Evolutionary conservation across 2,329 filamentous ascomycete genomes (phyloP), one percentile per base, ranked within the genome.

Genomic region (Alternaria burnsii): DNA sequence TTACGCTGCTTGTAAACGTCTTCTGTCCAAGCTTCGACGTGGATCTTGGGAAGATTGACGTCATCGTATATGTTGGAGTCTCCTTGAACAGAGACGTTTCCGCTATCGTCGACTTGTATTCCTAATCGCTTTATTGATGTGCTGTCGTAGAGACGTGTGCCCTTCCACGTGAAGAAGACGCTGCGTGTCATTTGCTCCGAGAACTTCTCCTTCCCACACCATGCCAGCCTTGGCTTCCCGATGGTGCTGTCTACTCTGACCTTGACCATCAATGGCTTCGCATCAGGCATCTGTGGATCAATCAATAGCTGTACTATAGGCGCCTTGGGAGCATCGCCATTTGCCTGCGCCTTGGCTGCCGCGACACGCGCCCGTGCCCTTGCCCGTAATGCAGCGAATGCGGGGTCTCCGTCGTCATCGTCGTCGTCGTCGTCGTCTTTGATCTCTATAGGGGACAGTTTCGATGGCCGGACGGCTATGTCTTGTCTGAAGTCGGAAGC

Each of bases 131-230:
- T 60, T 22, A 77, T 63, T 7, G 90, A 94, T 5, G 91, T 92
- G n/a, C 86, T 85, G 65, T 91, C 87, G 74, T 91, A 97, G 3
- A 97, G 79, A 60, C 87, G 87, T 59, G 87, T 87, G 26, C 87
- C 85, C 64, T 89, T 89, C 89, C 92, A 97, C 0, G 92, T 95
- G 56, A 98, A 84, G 69, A 95, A 90, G 18, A 96, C 81, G 1
- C 82, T 80, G 5, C 84, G 79, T 2, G 83, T 78, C 24, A 84
- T 75, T 3, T 85, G 81, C 3, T 81, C 77, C 2, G 81, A 77
- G 47, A 88, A 84, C 1, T 76, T 76, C 72, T 94, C 89, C 55
- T 84, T 83, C 12, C 82, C 79, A 68, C 90, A 87, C 91, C 93
- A 97, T 12, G 86, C 87, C 38, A 87, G 76, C 42, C 89, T 86